These are phyloP conservation scores for Boechera retrofracta DNA, from an alignment of 345 rosid species.

Conservation along the genomic window DNA sequence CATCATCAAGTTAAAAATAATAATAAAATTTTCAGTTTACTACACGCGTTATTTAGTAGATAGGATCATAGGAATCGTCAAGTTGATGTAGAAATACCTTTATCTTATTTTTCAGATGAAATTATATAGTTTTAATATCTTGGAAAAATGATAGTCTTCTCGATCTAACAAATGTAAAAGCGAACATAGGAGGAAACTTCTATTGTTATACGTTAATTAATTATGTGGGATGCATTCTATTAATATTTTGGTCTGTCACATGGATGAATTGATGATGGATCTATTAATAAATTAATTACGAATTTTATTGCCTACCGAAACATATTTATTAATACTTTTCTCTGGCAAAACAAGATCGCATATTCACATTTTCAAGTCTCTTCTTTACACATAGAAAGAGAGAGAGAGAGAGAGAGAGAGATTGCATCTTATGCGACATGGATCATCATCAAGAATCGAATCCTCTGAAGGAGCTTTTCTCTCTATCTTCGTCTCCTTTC, in stretches of 20 bases:
- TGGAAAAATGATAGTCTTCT: neutral
- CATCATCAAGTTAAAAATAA: too few relatives aligned
- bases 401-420: conserved; percentile 9
- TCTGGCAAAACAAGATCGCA: conserved; percentile 33
- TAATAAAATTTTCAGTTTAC: neutral
- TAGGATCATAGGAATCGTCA: neutral
- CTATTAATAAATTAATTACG: conserved; percentile 17
- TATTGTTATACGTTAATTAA: conserved; percentile 1
- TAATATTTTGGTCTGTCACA: conserved; percentile 35
- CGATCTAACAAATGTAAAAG: conserved; percentile 6
- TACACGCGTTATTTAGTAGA: neutral
- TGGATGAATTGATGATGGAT: conserved; percentile 42
- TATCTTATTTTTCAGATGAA: neutral
- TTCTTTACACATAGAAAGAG: conserved; percentile 9
- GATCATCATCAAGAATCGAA: conserved; percentile 38
- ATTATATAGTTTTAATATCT: neutral
- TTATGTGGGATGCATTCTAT: conserved; percentile 35
- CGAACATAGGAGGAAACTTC: conserved; percentile 25
- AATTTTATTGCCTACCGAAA: conserved; percentile 30
- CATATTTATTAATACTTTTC: conserved; percentile 37
- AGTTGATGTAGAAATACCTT: neutral
- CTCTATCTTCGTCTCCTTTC: conserved; percentile 35
- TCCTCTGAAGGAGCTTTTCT: conserved; percentile 28
- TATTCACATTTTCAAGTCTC: conserved; percentile 32
- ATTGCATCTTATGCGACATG: conserved; percentile 22